Base-by-base conservation (phyloP, 2,329 filamentous ascomycete species). In the Verticillium nubilum region DNA sequence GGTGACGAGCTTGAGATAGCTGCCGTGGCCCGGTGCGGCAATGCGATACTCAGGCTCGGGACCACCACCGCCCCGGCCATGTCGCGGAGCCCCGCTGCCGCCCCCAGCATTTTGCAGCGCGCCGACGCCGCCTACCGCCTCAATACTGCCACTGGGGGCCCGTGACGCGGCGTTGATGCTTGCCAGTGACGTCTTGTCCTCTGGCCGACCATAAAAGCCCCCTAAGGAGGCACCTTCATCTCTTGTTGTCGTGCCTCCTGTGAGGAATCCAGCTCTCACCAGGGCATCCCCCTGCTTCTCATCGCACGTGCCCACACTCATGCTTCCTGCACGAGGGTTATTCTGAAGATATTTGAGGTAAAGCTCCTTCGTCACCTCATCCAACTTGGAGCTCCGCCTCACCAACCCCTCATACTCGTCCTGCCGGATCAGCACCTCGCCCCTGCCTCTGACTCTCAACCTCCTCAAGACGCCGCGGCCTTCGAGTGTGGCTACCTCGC, bases 201-300 rank as follows among this genome's bases (percentile, higher is more conserved):
- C 82, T 0, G 82, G 81, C 2, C 82, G 76, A 12, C 78, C 70
- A 54, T 77, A 76, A 12, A 80, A 28, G 7, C 54, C 54, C 25
- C 33, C 25, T 7, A 56, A 17, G 1, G 54, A 42, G 12, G 29
- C 42, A 4, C 17, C 42, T 12, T 9, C 67, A 70, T 57, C 67
- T 64, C 7, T 62, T 59, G 67, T 67, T 61, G 65, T 72, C 67
- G 61, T 72, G 62, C 64, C 65, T 60, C 74, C 77, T 2, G 88
- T 90, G 1, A 93, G 72, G 66, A 92, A 90, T 2, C 90, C 90
- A 0, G 83, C 81, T 52, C 80, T 76, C 60, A 91, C 82, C 0
- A 93, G 78, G 57, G 80, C 77, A 53, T 86, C 80, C 25, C 82
- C 74, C 66, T 88, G 80, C 4, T 67, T 57, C 28, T 58, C 42